Evolutionary conservation across 2,329 filamentous ascomycete genomes (phyloP).

Genomic region (Phyllachora maydis): DNA sequence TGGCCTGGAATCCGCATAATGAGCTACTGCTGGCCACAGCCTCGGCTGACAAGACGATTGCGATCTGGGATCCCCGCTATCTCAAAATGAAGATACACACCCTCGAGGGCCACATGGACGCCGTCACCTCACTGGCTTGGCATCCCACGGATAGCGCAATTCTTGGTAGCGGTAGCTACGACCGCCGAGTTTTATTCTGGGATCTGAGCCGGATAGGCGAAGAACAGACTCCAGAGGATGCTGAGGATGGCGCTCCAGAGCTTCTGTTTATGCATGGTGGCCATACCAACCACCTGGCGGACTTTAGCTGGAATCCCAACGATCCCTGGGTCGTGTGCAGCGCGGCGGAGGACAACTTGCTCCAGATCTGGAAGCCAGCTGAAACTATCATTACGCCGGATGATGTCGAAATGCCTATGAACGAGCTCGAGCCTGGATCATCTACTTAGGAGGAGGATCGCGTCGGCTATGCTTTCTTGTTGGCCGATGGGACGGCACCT

Average conservation of each 20-base stretch:
- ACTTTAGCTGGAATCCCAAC: constrained; percentile 96
- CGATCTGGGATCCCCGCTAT: constrained; percentile 86
- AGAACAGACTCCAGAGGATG: constrained; percentile 87
- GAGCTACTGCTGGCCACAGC: constrained; percentile 83
- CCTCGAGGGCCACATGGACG: constrained; percentile 70
- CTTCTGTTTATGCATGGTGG: constrained; percentile 98
- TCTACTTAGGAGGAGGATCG: constrained; percentile 2
- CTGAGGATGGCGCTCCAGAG: constrained; percentile 86
- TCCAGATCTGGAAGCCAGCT: constrained; percentile 85
- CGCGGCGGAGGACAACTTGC: constrained; percentile 86
- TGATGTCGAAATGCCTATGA: constrained; percentile 51
- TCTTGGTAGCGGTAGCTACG: constrained; percentile 78
- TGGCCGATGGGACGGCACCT: too few relatives aligned
- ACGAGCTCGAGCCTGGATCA: constrained; percentile 36
- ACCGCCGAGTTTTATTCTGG: constrained; percentile 90
- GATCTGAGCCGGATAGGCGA: constrained; percentile 81
- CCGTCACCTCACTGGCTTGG: constrained; percentile 85
- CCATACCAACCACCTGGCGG: constrained; percentile 88
- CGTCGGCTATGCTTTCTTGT: too few relatives aligned
- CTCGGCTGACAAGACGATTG: constrained; percentile 87
- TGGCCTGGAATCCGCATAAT: constrained; percentile 84
- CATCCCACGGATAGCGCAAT: constrained; percentile 81
- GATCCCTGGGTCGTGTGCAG: constrained; percentile 94
- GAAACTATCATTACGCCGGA: constrained; percentile 66
- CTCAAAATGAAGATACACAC: constrained; percentile 78